Evolutionary conservation across 2,329 filamentous ascomycete species (phyloP).

Genomic region (Cadophora luteo-olivacea): DNA sequence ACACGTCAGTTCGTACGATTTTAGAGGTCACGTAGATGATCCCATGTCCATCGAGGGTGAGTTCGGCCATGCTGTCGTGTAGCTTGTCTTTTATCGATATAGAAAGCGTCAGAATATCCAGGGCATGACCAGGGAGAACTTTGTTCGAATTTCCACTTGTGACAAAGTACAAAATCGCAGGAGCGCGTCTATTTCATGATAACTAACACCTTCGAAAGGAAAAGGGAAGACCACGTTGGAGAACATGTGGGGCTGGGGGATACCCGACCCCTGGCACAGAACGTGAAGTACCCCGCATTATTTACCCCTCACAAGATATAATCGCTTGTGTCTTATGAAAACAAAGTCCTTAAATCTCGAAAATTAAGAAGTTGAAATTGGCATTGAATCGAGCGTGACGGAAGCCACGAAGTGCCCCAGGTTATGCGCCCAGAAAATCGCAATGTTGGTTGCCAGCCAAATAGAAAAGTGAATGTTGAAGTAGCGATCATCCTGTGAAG

Average conservation of each 20-base stretch:
- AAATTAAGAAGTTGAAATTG: not conserved
- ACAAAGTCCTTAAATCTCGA: not conserved
- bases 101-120: not conserved
- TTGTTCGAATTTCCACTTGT: not conserved
- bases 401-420: not conserved
- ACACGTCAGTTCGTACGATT: not conserved
- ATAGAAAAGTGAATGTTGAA: too few species aligned
- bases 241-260: not conserved
- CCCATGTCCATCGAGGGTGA: not conserved
- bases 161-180: not conserved
- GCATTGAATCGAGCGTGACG: not conserved
- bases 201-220: too few species aligned
- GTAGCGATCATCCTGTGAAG: too few species aligned
- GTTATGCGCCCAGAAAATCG: not conserved
- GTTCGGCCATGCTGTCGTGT: not conserved
- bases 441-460: not conserved
- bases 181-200: not conserved
- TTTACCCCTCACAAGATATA: not conserved
- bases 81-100: not conserved
- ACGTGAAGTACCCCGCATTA: not conserved
- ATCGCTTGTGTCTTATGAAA: not conserved
- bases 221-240: not conserved
- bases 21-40: slow-evolving; percentile 2
- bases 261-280: not conserved
- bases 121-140: not conserved